Evolutionary conservation across 352 stramenopile species (phyloP), one percentile per base, ranked within the genome.

Genomic region (Phytopythium vexans): DNA sequence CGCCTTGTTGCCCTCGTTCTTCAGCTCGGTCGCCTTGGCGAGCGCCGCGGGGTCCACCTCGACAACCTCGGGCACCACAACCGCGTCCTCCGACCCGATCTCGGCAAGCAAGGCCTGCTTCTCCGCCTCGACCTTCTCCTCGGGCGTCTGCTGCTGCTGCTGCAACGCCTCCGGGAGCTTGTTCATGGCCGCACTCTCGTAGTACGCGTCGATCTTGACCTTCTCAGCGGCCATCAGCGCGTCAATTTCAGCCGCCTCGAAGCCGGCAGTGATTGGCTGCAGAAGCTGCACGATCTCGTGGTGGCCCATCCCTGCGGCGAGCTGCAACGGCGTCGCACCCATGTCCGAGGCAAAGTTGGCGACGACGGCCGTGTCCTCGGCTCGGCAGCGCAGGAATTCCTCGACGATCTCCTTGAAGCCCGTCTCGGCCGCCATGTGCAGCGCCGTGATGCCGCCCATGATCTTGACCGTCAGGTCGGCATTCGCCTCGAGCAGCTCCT

Each of bases 361-460:
- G 15, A 79, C 63, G 33, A 57, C 56, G 35, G 65, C 62, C 3
- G 72, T 65, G 49, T 89, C 77, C 32, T 87, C 72, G 0, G 48
- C 16, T 4, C 78, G 77, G 47, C 56, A 65, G 31, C 64, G 59
- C 7, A 91, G 54, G 52, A 93, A 84, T 52, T 70, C 60, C 59
- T 76, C 43, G 7, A 89, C 68, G 27, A 91, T 68, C 41, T 88
- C 78, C 3, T 51, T 57, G 56, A 82, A 87, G 14, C 80, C 82
- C 6, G 78, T 88, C 54, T 93, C 82, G 8, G 82, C 74, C 9
- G 82, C 78, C 60, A 93, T 89, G 54, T 91, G 82, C 14, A 93
- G 53, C 5, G 78, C 72, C 41, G 82, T 93, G 54, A 93, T 70
- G 3, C 73, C 77, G 1, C 77, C 80, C 11, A 73, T 59, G 41